phyloP scores from a whole-genome alignment of 2,329 filamentous ascomycete species.

The Fusarium sp. region DNA sequence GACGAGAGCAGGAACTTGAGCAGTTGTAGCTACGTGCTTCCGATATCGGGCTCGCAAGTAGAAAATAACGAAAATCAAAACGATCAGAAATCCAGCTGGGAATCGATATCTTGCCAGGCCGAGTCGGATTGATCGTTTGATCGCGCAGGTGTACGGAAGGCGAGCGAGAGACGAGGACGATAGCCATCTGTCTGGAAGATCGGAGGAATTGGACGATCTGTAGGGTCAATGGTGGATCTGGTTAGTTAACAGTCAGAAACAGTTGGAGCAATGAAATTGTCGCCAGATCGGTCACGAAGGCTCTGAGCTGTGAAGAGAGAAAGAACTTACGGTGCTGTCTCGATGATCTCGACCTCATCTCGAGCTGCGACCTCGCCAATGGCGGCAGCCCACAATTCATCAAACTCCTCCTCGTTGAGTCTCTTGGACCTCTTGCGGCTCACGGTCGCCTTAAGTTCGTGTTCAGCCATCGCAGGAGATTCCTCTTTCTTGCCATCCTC shows the following conservation, averaged over 20 bases:
- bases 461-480: constrained; percentile 70
- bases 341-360: constrained; percentile 66
- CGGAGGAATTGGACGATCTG: constrained; percentile 74
- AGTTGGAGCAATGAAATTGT: constrained; percentile 40
- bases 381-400: constrained; percentile 82
- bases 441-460: constrained; percentile 80
- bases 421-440: constrained; percentile 80
- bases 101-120: constrained; percentile 87
- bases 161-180: constrained; percentile 89
- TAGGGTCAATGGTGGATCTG: constrained; percentile 78
- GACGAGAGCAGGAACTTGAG: constrained; percentile 83
- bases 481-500: constrained; percentile 68
- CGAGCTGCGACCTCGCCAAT: constrained; percentile 74
- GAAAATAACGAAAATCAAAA: constrained; percentile 58
- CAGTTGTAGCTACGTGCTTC: constrained; percentile 70
- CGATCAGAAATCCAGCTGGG: constrained; percentile 75
- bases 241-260: constrained; percentile 79
- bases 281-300: constrained; percentile 21
- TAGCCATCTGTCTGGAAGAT: constrained; percentile 71
- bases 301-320: constrained; percentile 24
- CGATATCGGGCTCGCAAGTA: constrained; percentile 74
- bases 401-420: constrained; percentile 88
- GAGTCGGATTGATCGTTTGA: constrained; percentile 81
- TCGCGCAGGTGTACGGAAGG: constrained; percentile 84
- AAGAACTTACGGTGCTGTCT: constrained; percentile 62